Evolutionary conservation across 805 yeast species (phyloP).

Genomic region (Starmerella roubikii): DNA sequence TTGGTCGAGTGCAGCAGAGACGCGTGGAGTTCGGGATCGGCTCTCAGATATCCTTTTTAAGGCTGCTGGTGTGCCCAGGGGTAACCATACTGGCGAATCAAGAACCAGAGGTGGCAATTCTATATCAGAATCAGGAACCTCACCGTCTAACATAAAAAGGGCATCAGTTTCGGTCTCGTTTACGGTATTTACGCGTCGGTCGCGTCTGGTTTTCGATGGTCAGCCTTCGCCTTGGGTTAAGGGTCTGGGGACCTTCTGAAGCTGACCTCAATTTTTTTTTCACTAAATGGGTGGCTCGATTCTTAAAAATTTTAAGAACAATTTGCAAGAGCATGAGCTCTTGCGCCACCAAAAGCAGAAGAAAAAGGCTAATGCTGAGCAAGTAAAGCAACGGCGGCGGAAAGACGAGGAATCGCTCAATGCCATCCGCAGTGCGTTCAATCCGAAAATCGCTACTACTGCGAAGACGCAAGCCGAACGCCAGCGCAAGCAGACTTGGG

Average conservation of each 20-base stretch:
- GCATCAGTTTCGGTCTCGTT: too few species aligned
- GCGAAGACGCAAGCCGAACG: constrained; percentile 61
- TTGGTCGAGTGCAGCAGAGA: too few species aligned
- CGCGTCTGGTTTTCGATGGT: too few species aligned
- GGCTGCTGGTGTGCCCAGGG: not conserved
- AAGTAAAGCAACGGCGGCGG: constrained; percentile 37
- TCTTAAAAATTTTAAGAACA: constrained; percentile 18
- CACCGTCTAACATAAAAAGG: not conserved
- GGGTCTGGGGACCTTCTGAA: too few species aligned
- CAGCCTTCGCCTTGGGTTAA: too few species aligned
- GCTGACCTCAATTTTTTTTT: constrained; percentile 5
- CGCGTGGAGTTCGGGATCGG: too few species aligned
- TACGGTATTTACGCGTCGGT: too few species aligned
- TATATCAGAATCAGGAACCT: not conserved
- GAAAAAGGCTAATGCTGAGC: constrained; percentile 9
- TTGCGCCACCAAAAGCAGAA: constrained; percentile 32
- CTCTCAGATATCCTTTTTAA: too few species aligned
- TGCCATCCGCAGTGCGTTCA: constrained; percentile 68
- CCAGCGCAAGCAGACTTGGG: constrained; percentile 45
- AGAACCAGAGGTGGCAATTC: not conserved
- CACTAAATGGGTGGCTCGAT: constrained; percentile 17
- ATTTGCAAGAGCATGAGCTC: constrained; percentile 41
- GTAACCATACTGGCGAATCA: not conserved
- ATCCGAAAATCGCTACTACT: constrained; percentile 58
- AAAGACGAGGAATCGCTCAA: constrained; percentile 34